A percentile compares a stretch with the other conserved stretches of the same genome.
phyloP scores from a whole-genome alignment of 129 eudicot species.

The Ambrosia trifida region DNA sequence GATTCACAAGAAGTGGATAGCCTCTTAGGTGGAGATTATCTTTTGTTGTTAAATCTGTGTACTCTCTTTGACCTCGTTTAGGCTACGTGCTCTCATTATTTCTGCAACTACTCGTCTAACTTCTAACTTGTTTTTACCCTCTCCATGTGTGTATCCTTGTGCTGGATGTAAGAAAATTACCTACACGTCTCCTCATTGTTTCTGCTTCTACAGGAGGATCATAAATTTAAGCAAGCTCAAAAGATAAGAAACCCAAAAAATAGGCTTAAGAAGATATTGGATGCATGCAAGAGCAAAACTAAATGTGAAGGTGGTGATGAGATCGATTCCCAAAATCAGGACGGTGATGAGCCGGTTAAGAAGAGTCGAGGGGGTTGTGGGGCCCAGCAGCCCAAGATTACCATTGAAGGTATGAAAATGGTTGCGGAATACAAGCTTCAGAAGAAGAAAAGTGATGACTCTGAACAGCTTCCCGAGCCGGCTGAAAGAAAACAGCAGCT shows the following conservation, averaged over 20 bases:
- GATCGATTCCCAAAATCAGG: constrained; percentile 76
- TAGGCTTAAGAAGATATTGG: constrained; percentile 81
- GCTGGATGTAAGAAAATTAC: neutral
- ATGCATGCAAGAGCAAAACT: constrained; percentile 83
- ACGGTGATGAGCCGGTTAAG: constrained; percentile 78
- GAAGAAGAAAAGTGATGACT: constrained; percentile 90
- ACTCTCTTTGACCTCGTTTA: neutral
- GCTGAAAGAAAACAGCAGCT: constrained; percentile 92
- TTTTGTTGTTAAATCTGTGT: neutral
- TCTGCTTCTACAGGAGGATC: constrained; percentile 60
- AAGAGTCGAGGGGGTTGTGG: constrained; percentile 96
- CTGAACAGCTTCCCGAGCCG: constrained; percentile 97
- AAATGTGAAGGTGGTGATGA: constrained; percentile 99
- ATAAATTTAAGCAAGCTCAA: constrained; percentile 89
- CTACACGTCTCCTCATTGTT: neutral
- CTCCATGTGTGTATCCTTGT: constrained; percentile 13
- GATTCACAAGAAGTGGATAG: constrained; percentile 18
- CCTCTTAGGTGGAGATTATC: constrained; percentile 7
- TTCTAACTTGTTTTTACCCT: neutral
- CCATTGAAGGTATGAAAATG: constrained; percentile 96
- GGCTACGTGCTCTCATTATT: constrained; percentile 7
- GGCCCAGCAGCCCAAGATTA: constrained; percentile 94
- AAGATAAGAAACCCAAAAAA: constrained; percentile 86
- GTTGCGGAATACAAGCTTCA: constrained; percentile 88
- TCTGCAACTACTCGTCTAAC: neutral